Evolutionary conservation across 257 asterid species (phyloP), one percentile per base, ranked within the genome.

Genomic region (Cordia subcordata): DNA sequence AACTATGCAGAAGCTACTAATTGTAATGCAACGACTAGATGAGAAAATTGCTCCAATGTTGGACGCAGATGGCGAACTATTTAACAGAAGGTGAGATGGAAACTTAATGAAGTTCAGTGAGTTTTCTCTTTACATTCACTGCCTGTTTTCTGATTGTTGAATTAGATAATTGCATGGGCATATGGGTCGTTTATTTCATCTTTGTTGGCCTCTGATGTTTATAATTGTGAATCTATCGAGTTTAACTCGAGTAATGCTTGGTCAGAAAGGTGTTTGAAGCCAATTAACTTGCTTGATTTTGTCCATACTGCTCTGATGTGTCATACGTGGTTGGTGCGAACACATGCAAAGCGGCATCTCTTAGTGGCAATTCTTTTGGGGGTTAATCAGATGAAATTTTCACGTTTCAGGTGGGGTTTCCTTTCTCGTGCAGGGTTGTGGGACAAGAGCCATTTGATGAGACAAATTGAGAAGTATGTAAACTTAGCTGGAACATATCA

Each of bases 381-480:
- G 14, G 55, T 58, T 22, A 16, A 47, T 57, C 32, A 27, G 33
- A 53, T 20, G 56, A 53, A 49, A 60, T 22, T 62, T 65, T 62
- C 46, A 49, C 60, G 53, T 73, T 81, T 71, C 82, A 88, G 96
- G 75, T 88, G 96, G 96, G 96, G 96, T 52, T 88, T 70, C 58
- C 84, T 88, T 64, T 88, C 96, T 12, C 92, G 96, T 64, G 96
- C 96, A 61, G 96, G 96, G 54, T 75, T 88, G 60, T 88, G 96
- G 96, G 96, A 88, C 83, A 88, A 88, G 78, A 88, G 96, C 75
- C 96, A 88, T 82, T 72, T 88, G 32, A 88, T 88, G 96, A 81
- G 96, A 72, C 96, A 88, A 71, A 88, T 88, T 33, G 96, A 88
- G 77, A 88, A 88, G 96, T 88, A 81, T 42, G 80, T 62, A 56